Evolutionary conservation across 1,284 basidiomycete genomes (phyloP), one percentile per base, ranked within the genome.

Genomic region (Ustilago sp.): DNA sequence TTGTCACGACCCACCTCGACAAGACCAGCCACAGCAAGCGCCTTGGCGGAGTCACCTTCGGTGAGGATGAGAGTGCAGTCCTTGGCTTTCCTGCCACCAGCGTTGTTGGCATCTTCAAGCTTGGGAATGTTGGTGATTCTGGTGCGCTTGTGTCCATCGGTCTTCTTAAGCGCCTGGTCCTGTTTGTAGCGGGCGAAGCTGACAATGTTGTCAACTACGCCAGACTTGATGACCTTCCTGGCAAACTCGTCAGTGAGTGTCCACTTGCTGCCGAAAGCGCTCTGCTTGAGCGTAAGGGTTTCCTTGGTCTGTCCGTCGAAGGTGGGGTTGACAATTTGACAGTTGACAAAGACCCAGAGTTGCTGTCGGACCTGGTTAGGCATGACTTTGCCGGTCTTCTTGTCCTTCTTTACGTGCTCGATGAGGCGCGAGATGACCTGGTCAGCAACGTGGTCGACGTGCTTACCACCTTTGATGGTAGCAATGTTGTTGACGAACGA

Each of bases 241-340:
- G 96, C 90, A 84, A 99, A 98, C 0, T 97, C 95, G 67, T 99
- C 96, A 1, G 93, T 91, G 32, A 97, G 87, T 1, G 94, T 93
- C 86, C 92, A 95, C 70, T 93, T 93, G 56, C 93, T 94, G 2
- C 90, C 90, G 85, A 99, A 99, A 85, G 97, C 96, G 55, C 91
- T 92, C 45, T 92, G 88, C 31, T 93, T 92, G 54, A 99, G 88
- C 2, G 95, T 99, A 79, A 99, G 88, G 8, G 92, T 94, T 87
- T 99, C 97, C 88, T 99, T 99, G 54, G 97, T 99, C 87, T 99
- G 97, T 88, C 94, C 95, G 89, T 99, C 96, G 87, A 99, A 99
- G 1, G 95, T 94, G 9, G 97, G 96, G 86, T 99, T 99, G 88
- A 98, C 95, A 75, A 99, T 93, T 74, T 98, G 89, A 28, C 94